Conservation (phyloP, 139 green algal species). For the Eudorina sp. region DNA sequence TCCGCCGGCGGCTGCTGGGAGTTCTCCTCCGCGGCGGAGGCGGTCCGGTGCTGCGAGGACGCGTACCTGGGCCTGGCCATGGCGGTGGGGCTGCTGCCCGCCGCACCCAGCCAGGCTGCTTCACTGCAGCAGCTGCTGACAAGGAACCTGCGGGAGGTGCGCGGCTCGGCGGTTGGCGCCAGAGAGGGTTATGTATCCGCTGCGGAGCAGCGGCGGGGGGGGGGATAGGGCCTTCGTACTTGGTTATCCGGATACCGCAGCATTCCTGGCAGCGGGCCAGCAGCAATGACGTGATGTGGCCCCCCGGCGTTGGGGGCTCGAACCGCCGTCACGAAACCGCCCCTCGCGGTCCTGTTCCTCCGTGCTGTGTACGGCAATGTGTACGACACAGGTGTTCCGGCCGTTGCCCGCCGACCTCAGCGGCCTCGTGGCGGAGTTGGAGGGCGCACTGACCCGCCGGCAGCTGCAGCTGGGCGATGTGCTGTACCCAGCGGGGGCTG, state of each 20-base stretch:
- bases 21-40: background rate
- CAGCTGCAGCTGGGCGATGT: constrained; percentile 25
- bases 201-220: too few relatives aligned
- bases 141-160: constrained; percentile 18
- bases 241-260: too few relatives aligned
- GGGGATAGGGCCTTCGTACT: too few relatives aligned
- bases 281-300: too few relatives aligned
- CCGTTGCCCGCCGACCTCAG: background rate
- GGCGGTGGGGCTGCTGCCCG: constrained; percentile 5
- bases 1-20: constrained; percentile 33
- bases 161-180: background rate
- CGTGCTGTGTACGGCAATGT: too few relatives aligned
- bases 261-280: too few relatives aligned
- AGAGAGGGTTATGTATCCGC: too few relatives aligned
- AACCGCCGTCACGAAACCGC: too few relatives aligned
- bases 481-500: constrained; percentile 6
- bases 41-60: constrained; percentile 34
- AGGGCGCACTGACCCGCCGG: constrained; percentile 6
- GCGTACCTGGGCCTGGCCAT: constrained; percentile 18
- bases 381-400: constrained; percentile 38
- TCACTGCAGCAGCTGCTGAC: constrained; percentile 28
- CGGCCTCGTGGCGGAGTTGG: constrained; percentile 19
- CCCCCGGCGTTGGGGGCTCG: too few relatives aligned
- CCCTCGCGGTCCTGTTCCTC: too few relatives aligned
- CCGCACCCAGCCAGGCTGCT: background rate